phyloP scores from a whole-genome alignment of 345 rosid genomes.

The Heritiera fomes region DNA sequence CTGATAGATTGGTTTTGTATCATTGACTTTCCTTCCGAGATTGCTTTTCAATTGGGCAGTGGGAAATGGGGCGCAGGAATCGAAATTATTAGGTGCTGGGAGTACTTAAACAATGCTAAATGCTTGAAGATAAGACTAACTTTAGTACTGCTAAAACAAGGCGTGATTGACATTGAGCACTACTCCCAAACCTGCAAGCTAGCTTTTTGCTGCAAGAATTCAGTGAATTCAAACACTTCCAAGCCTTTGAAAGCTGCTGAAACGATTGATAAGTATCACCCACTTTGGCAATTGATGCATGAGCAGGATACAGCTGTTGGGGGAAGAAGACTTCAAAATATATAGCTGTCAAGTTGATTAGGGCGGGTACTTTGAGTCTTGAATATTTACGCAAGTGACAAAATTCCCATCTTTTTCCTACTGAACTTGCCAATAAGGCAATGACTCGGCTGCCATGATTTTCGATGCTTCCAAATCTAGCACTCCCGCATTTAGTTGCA shows the following conservation, averaged over 20 bases:
- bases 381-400: neutral
- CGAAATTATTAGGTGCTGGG: conserved; percentile 8
- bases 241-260: neutral
- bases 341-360: conserved; percentile 8
- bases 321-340: neutral
- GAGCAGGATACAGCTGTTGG: conserved; percentile 12
- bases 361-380: neutral
- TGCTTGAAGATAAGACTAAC: conserved; percentile 12
- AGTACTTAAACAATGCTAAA: neutral
- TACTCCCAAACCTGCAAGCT: neutral
- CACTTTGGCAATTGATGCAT: neutral
- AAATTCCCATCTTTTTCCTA: neutral
- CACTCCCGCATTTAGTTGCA: neutral
- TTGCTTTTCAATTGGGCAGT: conserved; percentile 2
- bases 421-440: neutral
- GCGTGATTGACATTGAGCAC: neutral
- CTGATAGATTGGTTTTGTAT: neutral
- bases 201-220: neutral
- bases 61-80: neutral
- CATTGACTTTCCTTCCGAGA: neutral
- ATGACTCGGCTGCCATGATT: neutral
- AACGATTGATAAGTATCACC: neutral
- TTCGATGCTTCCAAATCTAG: conserved; percentile 7
- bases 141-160: neutral
- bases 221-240: neutral